Base-by-base conservation (phyloP, 805 yeast genomes). In the Deakozyma indianensis region DNA sequence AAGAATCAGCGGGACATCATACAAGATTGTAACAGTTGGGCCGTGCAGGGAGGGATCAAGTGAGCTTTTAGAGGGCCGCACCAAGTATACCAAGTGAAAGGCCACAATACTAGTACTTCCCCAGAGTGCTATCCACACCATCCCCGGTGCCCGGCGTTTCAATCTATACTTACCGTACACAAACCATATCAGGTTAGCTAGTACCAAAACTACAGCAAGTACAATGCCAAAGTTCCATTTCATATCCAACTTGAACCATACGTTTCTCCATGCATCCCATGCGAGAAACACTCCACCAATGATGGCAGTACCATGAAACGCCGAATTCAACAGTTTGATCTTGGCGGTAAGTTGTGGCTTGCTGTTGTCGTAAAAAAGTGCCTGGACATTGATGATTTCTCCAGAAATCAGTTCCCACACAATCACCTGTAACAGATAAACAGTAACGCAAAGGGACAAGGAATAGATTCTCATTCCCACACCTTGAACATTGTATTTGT, bases 371-470 rank as follows among this genome's bases (percentile, higher is more conserved):
- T n/a, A 32, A 32, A 32, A 32, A 4, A 32, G 5, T 5, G 38
- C 38, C 18, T 32, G 38, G 11, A n/a, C 18, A n/a, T 32, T 32
- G 38, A 32, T 32, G 11, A 32, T 7, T n/a, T 32, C 38, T 7
- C 38, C 38, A n/a, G 38, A 7, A n/a, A 32, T 32, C 20, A 32
- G 38, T 20, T 32, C 38, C 38, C 38, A 32, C 38, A 32, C 5
- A 5, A 7, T 20, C 9, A 32, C 38, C 11, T 14, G 38, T n/a
- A 32, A 14, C 38, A 32, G 18, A 20, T n/a, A 32, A 7, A 32
- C 20, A 5, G 18, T n/a, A 14, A 32, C 20, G 18, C 20, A 7
- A 5, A 14, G 11, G 9, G 38, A 9, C 18, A 32, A n/a, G 20
- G 38, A 32, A 20, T 32, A 32, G 5, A 32, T 5, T n/a, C 16